Conservation (phyloP, 768 basidiomycete species). For the Fistulinella prunicolor region DNA sequence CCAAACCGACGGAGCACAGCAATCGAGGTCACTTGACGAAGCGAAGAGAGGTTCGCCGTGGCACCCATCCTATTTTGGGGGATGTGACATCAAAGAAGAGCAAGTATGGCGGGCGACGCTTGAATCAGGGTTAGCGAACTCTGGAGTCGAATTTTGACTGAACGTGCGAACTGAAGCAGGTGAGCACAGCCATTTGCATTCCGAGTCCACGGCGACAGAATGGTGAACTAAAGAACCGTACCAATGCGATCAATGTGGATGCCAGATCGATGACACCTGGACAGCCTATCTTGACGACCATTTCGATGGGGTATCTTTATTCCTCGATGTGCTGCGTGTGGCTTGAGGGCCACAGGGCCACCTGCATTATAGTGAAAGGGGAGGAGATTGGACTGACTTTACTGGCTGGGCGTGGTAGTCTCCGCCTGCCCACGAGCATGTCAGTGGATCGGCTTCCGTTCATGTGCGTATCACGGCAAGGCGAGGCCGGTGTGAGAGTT, state of each 20-base stretch:
- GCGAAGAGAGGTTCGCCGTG: neutral
- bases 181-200: conserved; percentile 11
- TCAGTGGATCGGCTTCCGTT: neutral
- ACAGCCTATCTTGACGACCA: no score
- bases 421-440: no score
- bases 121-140: neutral
- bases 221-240: neutral
- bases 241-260: neutral
- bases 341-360: no score
- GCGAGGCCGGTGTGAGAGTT: conserved; percentile 29
- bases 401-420: no score
- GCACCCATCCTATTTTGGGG: neutral
- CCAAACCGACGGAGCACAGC: conserved; percentile 17
- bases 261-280: no score
- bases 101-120: neutral
- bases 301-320: no score
- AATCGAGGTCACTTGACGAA: conserved; percentile 5
- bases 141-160: conserved; percentile 4
- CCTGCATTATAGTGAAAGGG: no score
- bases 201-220: conserved; percentile 11
- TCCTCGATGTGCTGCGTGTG: no score
- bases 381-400: no score
- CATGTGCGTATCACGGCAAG: conserved; percentile 13
- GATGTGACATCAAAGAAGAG: neutral
- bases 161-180: conserved; percentile 12